Percentiles rank a stretch among this genome's conserved stretches.
Conservation (phyloP, 352 stramenopile species). For the Blastocystis sp. region DNA sequence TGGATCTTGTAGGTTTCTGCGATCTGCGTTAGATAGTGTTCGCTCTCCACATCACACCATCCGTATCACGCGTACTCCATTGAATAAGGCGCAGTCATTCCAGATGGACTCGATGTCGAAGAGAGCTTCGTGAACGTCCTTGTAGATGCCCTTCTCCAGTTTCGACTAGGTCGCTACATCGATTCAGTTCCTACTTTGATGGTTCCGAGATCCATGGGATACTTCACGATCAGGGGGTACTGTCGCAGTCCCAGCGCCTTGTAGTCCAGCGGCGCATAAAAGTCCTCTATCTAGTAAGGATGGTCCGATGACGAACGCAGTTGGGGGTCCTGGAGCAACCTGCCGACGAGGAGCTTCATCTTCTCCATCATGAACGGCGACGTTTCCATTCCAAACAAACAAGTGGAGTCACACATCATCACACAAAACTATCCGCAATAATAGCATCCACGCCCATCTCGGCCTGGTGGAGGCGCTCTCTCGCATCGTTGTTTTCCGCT, state of each 20-base stretch:
- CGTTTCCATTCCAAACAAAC: not conserved
- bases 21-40: not conserved
- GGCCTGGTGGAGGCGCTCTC: not conserved
- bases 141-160: not conserved
- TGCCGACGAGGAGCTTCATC: not conserved
- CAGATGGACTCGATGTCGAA: constrained; percentile 29
- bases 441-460: constrained; percentile 20
- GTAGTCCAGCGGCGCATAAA: not conserved
- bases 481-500: not conserved
- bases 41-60: not conserved
- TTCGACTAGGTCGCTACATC: not conserved
- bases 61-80: not conserved
- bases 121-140: not conserved
- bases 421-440: constrained; percentile 41
- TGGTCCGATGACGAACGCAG: not conserved
- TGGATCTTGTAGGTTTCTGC: not conserved
- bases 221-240: constrained; percentile 3
- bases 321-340: not conserved
- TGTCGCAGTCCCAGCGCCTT: not conserved
- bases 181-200: not conserved
- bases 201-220: constrained; percentile 48
- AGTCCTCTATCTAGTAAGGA: not conserved
- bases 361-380: not conserved
- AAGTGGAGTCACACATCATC: not conserved
- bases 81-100: constrained; percentile 3